These are phyloP conservation scores for Chaetomiaceae sp. DNA, from an alignment of 2,329 filamentous ascomycete species.

Conservation along the genomic window DNA sequence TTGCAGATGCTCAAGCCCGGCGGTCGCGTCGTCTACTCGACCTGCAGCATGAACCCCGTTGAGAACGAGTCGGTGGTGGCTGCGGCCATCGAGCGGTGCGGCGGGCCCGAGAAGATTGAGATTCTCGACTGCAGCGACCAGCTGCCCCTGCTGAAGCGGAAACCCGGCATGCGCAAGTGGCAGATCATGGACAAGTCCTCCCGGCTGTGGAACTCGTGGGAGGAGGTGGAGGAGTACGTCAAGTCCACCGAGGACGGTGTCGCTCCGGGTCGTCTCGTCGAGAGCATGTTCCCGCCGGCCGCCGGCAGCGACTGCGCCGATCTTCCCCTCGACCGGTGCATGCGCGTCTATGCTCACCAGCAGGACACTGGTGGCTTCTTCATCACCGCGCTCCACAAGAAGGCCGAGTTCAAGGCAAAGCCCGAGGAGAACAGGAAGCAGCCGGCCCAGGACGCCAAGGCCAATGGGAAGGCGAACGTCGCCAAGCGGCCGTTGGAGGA, in stretches of 20 bases:
- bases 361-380: constrained; percentile 98
- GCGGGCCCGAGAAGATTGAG: constrained; percentile 73
- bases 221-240: constrained; percentile 69
- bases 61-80: constrained; percentile 94
- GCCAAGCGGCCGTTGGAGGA: constrained; percentile 34
- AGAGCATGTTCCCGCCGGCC: constrained; percentile 76
- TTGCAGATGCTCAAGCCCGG: constrained; percentile 95
- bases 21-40: constrained; percentile 93
- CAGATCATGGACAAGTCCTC: constrained; percentile 84
- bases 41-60: constrained; percentile 97
- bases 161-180: constrained; percentile 75
- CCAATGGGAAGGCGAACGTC: constrained; percentile 25
- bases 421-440: constrained; percentile 57
- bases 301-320: constrained; percentile 49
- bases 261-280: constrained; percentile 62
- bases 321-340: constrained; percentile 82
- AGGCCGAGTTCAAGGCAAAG: constrained; percentile 73
- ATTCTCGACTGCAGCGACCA: constrained; percentile 78
- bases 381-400: constrained; percentile 91
- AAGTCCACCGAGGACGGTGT: constrained; percentile 54
- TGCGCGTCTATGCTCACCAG: constrained; percentile 89
- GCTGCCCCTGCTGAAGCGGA: constrained; percentile 71
- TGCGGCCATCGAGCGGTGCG: constrained; percentile 83
- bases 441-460: constrained; percentile 18
- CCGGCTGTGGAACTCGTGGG: constrained; percentile 74